Evolutionary conservation across 768 basidiomycete species (phyloP), one percentile per base, ranked within the genome.

Genomic region (Trametes cubensis): DNA sequence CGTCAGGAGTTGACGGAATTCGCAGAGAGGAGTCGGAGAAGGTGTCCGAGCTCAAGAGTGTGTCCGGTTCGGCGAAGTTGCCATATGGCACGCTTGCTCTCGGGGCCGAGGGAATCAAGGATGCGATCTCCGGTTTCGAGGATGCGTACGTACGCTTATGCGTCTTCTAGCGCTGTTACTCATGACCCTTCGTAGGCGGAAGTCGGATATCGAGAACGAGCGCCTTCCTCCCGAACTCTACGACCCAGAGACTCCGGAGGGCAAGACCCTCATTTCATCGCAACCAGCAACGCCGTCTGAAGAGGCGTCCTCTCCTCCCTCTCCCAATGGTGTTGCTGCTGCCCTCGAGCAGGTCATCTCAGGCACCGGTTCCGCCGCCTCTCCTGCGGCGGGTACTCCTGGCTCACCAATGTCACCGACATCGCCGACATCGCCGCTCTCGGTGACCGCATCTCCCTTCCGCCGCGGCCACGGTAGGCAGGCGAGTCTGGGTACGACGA

Each of bases 151-250:
- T 89, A 25, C 42, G 41, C 45, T 46, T 55, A 8, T 39, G 42
- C 50, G 45, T 28, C 52, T 30, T 40, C 46, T n/a, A 40, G 30
- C 15, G 25, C 45, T n/a, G 34, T 23, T 13, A 55, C 51, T 38
- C 25, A 39, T 53, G 14, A 1, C 59, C 23, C 3, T 20, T 30
- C 60, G 42, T 66, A 95, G 94, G 44, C 94, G 95, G 63, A 95
- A 95, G 78, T 94, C 92, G 46, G 97, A 98, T 80, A 98, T 98
- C 67, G 96, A 98, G 77, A 98, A 98, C 77, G 97, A 99, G 76
- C 89, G 95, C 38, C 80, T 98, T n/a, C 97, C 96, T 2, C 96
- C 96, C 2, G 94, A 98, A 17, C 81, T 99, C 18, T 90, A 94
- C 72, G 95, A 98, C 70, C 88, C 86, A 6, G 78, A 83, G 64